phyloP scores from a whole-genome alignment of 2,329 filamentous ascomycete genomes.

The Ascochyta viciae-villosae region DNA sequence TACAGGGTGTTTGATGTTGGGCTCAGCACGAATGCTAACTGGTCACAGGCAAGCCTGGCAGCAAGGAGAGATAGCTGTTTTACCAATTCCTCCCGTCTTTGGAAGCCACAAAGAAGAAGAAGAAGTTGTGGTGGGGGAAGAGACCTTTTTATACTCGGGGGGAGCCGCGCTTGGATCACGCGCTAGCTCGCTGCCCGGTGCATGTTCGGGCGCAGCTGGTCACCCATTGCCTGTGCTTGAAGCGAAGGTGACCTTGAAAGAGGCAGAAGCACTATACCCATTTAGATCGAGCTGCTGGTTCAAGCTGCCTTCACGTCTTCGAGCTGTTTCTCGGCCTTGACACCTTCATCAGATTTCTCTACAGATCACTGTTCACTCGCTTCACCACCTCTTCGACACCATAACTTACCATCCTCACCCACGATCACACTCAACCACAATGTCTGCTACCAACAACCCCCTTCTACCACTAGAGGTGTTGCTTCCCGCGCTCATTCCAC shows the following conservation, averaged over 20 bases:
- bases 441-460: no score
- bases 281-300: not conserved
- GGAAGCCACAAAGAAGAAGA: not conserved
- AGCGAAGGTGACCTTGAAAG: not conserved
- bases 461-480: no score
- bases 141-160: not conserved
- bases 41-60: not conserved
- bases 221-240: not conserved
- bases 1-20: not conserved
- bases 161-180: not conserved
- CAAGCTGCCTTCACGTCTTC: not conserved
- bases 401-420: not conserved
- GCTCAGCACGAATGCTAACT: not conserved
- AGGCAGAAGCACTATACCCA: not conserved
- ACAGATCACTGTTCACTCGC: not conserved
- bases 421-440: no score
- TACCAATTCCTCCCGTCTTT: not conserved
- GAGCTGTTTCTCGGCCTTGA: not conserved
- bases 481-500: no score
- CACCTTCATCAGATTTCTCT: not conserved
- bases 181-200: not conserved
- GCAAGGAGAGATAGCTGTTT: not conserved
- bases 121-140: not conserved
- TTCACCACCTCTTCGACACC: not conserved
- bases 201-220: not conserved